phyloP scores from a whole-genome alignment of 495 filamentous ascomycete genomes.

The Alectoria sarmentosa region DNA sequence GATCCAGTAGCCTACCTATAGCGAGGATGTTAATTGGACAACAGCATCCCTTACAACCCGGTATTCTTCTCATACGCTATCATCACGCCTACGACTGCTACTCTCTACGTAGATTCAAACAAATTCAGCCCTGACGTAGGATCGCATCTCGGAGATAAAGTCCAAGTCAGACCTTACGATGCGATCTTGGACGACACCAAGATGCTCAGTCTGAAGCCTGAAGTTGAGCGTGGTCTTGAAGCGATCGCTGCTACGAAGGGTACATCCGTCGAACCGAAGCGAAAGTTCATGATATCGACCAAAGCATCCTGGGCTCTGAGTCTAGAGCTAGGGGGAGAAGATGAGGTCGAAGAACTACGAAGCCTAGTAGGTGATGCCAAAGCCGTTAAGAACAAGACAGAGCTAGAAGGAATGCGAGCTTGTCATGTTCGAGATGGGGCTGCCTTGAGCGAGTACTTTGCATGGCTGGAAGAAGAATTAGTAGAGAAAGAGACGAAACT shows the following conservation, averaged over 20 bases:
- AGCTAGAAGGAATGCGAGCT: slow-evolving; percentile 85
- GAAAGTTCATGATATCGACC: slow-evolving; percentile 83
- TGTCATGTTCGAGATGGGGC: slow-evolving; percentile 95
- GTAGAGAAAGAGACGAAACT: slow-evolving; percentile 62
- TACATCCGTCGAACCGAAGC: slow-evolving; percentile 30
- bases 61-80: slow-evolving; percentile 98
- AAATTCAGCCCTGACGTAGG: slow-evolving; percentile 67
- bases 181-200: slow-evolving; percentile 73
- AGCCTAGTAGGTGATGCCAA: slow-evolving; percentile 92
- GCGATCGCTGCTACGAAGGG: slow-evolving; percentile 27
- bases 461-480: slow-evolving; percentile 91
- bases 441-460: slow-evolving; percentile 86
- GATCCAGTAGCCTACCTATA: background rate
- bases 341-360: slow-evolving; percentile 75
- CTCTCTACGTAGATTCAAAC: slow-evolving; percentile 73
- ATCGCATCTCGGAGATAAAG: slow-evolving; percentile 63
- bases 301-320: slow-evolving; percentile 92
- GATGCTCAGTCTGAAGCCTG: slow-evolving; percentile 44
- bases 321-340: slow-evolving; percentile 79
- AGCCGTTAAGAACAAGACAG: slow-evolving; percentile 91
- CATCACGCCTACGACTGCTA: slow-evolving; percentile 72
- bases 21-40: slow-evolving; percentile 24
- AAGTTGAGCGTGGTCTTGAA: slow-evolving; percentile 32
- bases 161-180: slow-evolving; percentile 76
- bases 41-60: slow-evolving; percentile 90